A percentile compares a stretch with the other conserved stretches of the same genome.
Conservation (phyloP, 2,329 filamentous ascomycete species). For the Colletotrichum sp. region DNA sequence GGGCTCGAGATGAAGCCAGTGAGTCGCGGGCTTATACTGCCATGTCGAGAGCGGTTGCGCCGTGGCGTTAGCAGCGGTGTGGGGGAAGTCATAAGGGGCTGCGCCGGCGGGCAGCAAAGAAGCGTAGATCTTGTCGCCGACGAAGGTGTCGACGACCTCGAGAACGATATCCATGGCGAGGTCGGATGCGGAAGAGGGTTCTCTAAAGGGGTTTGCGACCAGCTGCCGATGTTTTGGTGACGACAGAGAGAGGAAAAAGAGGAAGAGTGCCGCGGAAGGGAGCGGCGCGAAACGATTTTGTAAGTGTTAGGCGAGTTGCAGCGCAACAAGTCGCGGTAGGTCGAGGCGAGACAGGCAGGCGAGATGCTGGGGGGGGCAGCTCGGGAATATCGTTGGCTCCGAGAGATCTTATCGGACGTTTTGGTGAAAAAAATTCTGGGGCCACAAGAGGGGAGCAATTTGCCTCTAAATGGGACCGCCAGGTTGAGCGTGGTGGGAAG, state of each 20-base stretch:
- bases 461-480: constrained; percentile 1
- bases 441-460: not conserved
- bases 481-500: not conserved
- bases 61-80: constrained; percentile 59
- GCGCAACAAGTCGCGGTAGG: not conserved
- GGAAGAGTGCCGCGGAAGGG: not conserved
- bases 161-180: constrained; percentile 88
- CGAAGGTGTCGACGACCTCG: constrained; percentile 81
- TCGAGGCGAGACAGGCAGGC: not conserved
- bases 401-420: constrained; percentile 6
- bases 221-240: not conserved
- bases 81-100: constrained; percentile 57
- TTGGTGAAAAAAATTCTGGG: not conserved
- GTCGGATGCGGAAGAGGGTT: not conserved
- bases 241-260: not conserved
- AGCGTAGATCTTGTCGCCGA: constrained; percentile 83
- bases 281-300: not conserved
- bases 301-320: not conserved
- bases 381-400: constrained; percentile 5
- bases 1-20: constrained; percentile 73
- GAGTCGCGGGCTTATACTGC: constrained; percentile 75
- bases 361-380: not conserved
- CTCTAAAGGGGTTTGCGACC: not conserved
- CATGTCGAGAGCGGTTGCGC: constrained; percentile 62
- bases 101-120: constrained; percentile 66